Percentiles rank a stretch among this genome's conserved stretches.
Conservation (phyloP, 257 asterid species). For the Solanum chaucha region DNA sequence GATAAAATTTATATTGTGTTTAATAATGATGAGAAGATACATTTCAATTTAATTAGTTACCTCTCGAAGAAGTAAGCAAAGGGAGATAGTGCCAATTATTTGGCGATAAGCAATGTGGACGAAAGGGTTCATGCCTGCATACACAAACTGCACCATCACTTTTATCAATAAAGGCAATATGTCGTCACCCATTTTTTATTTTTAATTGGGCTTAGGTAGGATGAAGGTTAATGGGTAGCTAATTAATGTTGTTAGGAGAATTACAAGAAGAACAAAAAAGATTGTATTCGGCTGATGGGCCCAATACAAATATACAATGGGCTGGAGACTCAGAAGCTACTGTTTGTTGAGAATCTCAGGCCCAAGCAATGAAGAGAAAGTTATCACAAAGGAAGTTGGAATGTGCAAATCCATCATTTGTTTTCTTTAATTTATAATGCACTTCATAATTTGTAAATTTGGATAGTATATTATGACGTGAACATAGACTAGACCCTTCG, state of each 20-base stretch:
- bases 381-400: not conserved
- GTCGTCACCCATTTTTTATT: conserved; percentile 22
- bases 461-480: not conserved
- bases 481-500: too few species aligned
- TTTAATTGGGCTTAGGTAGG: too few species aligned
- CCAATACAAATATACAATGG: not conserved
- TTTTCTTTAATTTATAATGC: not conserved
- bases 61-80: conserved; percentile 66
- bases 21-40: not conserved
- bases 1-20: not conserved
- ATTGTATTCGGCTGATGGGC: too few species aligned
- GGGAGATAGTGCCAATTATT: conserved; percentile 55
- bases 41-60: conserved; percentile 11
- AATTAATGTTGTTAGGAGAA: too few species aligned
- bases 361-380: not conserved
- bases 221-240: too few species aligned
- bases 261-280: too few species aligned
- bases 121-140: conserved; percentile 44
- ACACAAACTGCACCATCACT: conserved; percentile 90
- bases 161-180: conserved; percentile 38
- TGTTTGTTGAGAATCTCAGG: not conserved
- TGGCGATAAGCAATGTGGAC: conserved; percentile 86
- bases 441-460: not conserved
- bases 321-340: not conserved
- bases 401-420: not conserved